These are phyloP conservation scores for Vitis vinifera DNA, from an alignment of 164 flowering plant genomes.

Conservation along the genomic window DNA sequence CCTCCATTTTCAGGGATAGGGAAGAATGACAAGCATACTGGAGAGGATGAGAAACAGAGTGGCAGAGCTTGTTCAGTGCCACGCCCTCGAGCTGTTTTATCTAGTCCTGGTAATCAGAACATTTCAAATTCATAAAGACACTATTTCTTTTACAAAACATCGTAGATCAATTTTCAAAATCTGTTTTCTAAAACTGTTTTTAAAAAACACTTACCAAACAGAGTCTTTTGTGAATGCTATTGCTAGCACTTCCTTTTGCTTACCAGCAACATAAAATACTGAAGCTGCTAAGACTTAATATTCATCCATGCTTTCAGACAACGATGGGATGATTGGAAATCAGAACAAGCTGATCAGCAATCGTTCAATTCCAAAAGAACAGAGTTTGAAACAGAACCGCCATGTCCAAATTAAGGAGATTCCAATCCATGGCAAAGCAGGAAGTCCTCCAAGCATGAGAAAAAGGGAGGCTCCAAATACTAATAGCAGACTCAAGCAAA, in stretches of 20 bases:
- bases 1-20: background rate
- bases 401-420: background rate
- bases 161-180: too few relatives aligned
- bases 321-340: conserved; percentile 18
- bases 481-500: background rate
- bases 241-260: too few relatives aligned
- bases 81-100: conserved; percentile 20
- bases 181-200: too few relatives aligned
- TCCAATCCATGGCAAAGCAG: background rate
- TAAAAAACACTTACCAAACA: too few relatives aligned
- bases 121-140: too few relatives aligned
- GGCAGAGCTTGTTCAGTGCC: conserved; percentile 1
- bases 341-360: background rate
- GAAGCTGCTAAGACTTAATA: too few relatives aligned
- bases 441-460: background rate
- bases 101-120: conserved; percentile 15
- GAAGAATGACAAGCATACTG: background rate
- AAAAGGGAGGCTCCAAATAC: background rate
- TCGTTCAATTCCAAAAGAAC: background rate
- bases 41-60: background rate
- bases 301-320: conserved; percentile 5
- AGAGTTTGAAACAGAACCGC: background rate
- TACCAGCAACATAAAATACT: background rate
- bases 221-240: too few relatives aligned
- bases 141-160: too few relatives aligned